A percentile compares a stretch with the other conserved stretches of the same genome.
Evolutionary conservation across 192 early-diverging fungal species (phyloP).

Genomic region (Pilaira anomala): DNA sequence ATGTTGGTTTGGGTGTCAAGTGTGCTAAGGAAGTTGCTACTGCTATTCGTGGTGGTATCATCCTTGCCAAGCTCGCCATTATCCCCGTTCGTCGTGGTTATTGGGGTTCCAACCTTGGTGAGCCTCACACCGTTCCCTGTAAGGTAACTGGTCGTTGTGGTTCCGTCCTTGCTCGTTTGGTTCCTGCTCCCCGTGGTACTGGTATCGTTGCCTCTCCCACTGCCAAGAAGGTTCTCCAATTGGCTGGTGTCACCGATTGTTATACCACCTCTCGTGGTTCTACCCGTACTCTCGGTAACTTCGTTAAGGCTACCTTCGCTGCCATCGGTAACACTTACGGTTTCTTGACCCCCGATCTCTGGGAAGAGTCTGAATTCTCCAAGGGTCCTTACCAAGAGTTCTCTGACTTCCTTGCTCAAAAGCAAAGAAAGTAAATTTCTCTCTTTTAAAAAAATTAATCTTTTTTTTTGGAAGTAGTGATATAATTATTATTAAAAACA

Average conservation of each 20-base stretch:
- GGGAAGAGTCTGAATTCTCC: constrained; percentile 86
- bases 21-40: constrained; percentile 99
- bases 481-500: constrained; percentile 6
- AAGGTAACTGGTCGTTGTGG: constrained; percentile 98
- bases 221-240: constrained; percentile 95
- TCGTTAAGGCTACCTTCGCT: constrained; percentile 98
- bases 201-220: constrained; percentile 96
- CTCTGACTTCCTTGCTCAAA: constrained; percentile 71
- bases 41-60: constrained; percentile 97
- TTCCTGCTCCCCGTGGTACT: constrained; percentile 99
- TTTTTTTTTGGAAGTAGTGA: neutral
- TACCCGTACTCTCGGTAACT: constrained; percentile 98
- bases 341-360: constrained; percentile 96
- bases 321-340: constrained; percentile 97
- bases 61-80: constrained; percentile 97
- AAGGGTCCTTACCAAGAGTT: constrained; percentile 90
- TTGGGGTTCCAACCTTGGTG: constrained; percentile 96
- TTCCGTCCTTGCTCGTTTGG: constrained; percentile 87
- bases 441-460: constrained; percentile 6
- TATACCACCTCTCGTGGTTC: constrained; percentile 96
- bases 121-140: constrained; percentile 96
- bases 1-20: constrained; percentile 99
- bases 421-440: constrained; percentile 38
- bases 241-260: constrained; percentile 97
- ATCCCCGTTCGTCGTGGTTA: constrained; percentile 98